Percentiles rank a stretch among this genome's conserved stretches.
These are phyloP conservation scores for Phyllosticta paracitricarpa DNA, from an alignment of 2,329 filamentous ascomycete genomes.

Conservation along the genomic window DNA sequence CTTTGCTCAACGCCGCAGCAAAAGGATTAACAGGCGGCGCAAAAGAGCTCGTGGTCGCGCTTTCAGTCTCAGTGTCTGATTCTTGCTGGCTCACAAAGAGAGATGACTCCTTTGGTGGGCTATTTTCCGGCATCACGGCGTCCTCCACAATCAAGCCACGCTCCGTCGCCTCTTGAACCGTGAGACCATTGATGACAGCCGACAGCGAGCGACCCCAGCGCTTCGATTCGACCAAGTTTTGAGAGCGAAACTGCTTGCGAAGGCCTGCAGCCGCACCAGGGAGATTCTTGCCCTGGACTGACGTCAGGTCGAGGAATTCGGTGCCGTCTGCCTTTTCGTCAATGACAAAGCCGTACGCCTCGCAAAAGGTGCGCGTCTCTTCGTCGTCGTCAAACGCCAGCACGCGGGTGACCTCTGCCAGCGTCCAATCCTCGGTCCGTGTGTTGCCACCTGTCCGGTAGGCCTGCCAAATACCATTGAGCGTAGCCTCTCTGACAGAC, in stretches of 20 bases:
- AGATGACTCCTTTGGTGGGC: slow-evolving; percentile 20
- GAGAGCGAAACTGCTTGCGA: slow-evolving; percentile 44
- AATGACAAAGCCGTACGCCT: slow-evolving; percentile 44
- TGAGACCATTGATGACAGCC: slow-evolving; percentile 48
- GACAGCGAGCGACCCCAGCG: slow-evolving; percentile 45
- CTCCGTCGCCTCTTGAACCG: slow-evolving; percentile 39
- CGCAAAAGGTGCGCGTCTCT: slow-evolving; percentile 45
- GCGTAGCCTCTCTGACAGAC: slow-evolving; percentile 44
- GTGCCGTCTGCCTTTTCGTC: slow-evolving; percentile 35
- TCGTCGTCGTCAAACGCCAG: slow-evolving; percentile 47
- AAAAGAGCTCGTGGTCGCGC: not conserved
- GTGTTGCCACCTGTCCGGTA: slow-evolving; percentile 43
- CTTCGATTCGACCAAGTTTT: slow-evolving; percentile 48
- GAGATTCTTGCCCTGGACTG: slow-evolving; percentile 29
- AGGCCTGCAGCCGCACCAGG: slow-evolving; percentile 19
- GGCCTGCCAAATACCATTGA: slow-evolving; percentile 45
- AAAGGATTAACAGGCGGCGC: not conserved
- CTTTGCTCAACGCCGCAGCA: not conserved
- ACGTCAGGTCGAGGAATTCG: slow-evolving; percentile 44
- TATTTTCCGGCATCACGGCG: slow-evolving; percentile 18
- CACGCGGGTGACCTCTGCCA: slow-evolving; percentile 40
- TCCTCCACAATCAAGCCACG: slow-evolving; percentile 38
- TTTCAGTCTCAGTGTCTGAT: slow-evolving; percentile 14
- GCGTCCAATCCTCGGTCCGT: slow-evolving; percentile 47
- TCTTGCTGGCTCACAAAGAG: slow-evolving; percentile 21